These are phyloP conservation scores for Aspergillus heteromorphus DNA, from an alignment of 495 filamentous ascomycete species.

Conservation along the genomic window DNA sequence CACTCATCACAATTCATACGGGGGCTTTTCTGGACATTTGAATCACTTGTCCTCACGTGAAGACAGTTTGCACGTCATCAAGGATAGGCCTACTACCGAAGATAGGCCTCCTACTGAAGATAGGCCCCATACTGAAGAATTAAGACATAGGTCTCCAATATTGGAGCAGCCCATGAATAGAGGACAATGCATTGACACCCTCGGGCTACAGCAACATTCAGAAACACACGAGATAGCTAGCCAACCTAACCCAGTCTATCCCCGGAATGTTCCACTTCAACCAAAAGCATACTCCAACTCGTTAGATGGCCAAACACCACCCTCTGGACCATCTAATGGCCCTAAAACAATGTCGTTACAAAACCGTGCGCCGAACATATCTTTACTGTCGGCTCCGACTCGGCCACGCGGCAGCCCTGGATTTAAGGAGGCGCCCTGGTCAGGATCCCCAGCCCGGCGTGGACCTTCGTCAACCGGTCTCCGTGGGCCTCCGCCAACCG, in stretches of 20 bases:
- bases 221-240: slow-evolving; percentile 5
- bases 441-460: slow-evolving; percentile 34
- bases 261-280: slow-evolving; percentile 26
- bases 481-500: slow-evolving; percentile 38
- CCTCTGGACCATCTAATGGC: slow-evolving; percentile 44
- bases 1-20: slow-evolving; percentile 4
- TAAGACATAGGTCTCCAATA: slow-evolving; percentile 2
- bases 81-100: slow-evolving; percentile 1
- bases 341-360: slow-evolving; percentile 42
- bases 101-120: slow-evolving; percentile 3
- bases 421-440: slow-evolving; percentile 33
- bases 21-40: slow-evolving; percentile 3
- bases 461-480: slow-evolving; percentile 25
- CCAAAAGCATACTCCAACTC: slow-evolving; percentile 28
- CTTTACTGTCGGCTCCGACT: slow-evolving; percentile 55
- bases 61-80: background rate
- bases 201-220: background rate
- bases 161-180: background rate
- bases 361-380: slow-evolving; percentile 43
- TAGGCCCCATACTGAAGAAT: slow-evolving; percentile 1
- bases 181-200: slow-evolving; percentile 8
- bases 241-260: slow-evolving; percentile 9
- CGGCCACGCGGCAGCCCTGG: slow-evolving; percentile 48
- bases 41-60: slow-evolving; percentile 2
- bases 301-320: slow-evolving; percentile 33